Percentiles rank a stretch among this genome's conserved stretches.
Evolutionary conservation across 139 green algal genomes (phyloP).

Genomic region (Limnomonas spitsbergensis): DNA sequence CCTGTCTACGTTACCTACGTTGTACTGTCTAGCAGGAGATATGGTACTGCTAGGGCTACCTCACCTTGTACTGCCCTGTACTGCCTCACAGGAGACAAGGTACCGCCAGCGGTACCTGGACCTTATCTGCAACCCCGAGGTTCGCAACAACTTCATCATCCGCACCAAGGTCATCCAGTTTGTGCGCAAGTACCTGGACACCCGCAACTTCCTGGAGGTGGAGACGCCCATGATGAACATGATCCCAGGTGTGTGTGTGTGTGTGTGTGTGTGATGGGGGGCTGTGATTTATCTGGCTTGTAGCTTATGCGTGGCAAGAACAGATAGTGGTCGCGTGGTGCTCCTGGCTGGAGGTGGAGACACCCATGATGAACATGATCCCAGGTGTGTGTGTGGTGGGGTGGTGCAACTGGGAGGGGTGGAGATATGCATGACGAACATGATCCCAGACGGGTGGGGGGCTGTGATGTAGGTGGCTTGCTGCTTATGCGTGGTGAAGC

Average conservation of each 20-base stretch:
- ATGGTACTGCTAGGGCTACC: no score
- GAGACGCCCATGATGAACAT: slow-evolving; percentile 97
- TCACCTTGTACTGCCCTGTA: no score
- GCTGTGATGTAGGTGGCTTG: no score
- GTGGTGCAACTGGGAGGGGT: no score
- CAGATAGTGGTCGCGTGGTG: no score
- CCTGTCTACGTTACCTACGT: no score
- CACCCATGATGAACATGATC: slow-evolving; percentile 96
- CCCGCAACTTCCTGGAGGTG: slow-evolving; percentile 91
- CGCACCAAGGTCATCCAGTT: slow-evolving; percentile 82
- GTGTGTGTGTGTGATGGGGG: no score
- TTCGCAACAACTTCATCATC: slow-evolving; percentile 81
- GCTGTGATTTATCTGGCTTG: no score
- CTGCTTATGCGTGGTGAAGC: no score
- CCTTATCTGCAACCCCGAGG: slow-evolving; percentile 85
- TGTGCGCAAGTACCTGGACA: slow-evolving; percentile 88
- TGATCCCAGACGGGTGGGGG: slow-evolving; percentile 73
- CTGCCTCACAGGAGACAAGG: slow-evolving; percentile 84
- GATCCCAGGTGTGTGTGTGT: slow-evolving; percentile 59
- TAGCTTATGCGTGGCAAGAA: no score
- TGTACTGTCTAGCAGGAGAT: no score
- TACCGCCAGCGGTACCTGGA: slow-evolving; percentile 98
- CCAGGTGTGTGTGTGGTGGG: slow-evolving; percentile 50
- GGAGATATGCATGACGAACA: slow-evolving; percentile 95
- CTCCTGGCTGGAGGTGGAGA: slow-evolving; percentile 98